These are phyloP conservation scores for Aspergillus puulaauensis DNA, from an alignment of 2,329 filamentous ascomycete species.

Conservation along the genomic window DNA sequence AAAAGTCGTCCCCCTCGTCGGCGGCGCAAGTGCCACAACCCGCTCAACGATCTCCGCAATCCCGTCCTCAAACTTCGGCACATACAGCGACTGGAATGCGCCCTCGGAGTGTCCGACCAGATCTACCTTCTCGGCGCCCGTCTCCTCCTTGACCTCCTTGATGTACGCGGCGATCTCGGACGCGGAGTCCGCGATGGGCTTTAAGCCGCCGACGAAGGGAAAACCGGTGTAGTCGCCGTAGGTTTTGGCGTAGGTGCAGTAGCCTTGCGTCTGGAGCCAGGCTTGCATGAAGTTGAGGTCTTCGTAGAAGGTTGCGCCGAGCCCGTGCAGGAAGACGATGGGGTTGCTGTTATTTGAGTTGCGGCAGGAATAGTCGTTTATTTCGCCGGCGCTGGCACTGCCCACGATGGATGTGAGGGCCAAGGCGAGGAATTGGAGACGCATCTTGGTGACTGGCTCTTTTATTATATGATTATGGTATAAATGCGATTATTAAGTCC, in stretches of 20 bases:
- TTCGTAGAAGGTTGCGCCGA: conserved; percentile 39
- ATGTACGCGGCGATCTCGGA: conserved; percentile 42
- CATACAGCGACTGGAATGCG: conserved; percentile 42
- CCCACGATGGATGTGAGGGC: conserved; percentile 4
- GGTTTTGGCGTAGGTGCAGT: conserved; percentile 45
- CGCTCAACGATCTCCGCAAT: conserved; percentile 30
- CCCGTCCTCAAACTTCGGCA: conserved; percentile 37
- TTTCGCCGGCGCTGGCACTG: conserved; percentile 19
- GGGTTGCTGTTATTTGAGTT: conserved; percentile 30
- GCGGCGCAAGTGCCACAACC: conserved; percentile 38
- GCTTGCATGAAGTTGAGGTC: conserved; percentile 37
- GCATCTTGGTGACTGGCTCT: conserved; percentile 12
- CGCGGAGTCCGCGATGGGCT: conserved; percentile 39
- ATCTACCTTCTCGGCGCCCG: conserved; percentile 40
- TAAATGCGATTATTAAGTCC: neutral
- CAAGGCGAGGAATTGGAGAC: conserved; percentile 1
- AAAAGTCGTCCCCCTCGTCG: conserved; percentile 35
- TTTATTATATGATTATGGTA: neutral
- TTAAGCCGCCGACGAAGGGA: conserved; percentile 40
- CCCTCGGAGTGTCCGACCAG: conserved; percentile 48
- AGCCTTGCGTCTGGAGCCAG: conserved; percentile 38
- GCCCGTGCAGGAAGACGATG: conserved; percentile 37
- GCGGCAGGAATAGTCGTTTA: conserved; percentile 38
- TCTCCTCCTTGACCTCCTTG: conserved; percentile 34
- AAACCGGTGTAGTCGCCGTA: conserved; percentile 42